A percentile compares a stretch with the other conserved stretches of the same genome.
phyloP scores from a whole-genome alignment of 805 yeast genomes.

The Blastobotrys chiropterorum region DNA sequence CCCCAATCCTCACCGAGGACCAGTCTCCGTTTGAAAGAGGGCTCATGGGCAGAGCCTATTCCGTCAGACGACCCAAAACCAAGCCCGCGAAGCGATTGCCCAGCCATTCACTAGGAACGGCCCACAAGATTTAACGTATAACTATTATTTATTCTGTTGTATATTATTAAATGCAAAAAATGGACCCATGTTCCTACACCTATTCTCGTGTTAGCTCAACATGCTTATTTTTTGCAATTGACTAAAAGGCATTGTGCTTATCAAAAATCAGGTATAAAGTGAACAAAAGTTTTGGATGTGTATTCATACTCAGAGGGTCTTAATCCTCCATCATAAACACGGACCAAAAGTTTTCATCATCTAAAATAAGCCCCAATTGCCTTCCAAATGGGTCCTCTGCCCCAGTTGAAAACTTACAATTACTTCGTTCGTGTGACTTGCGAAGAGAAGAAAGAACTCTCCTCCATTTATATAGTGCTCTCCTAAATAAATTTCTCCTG shows the following conservation, averaged over 20 bases:
- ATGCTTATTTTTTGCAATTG: too few species aligned
- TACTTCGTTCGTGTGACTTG: background rate
- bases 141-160: conserved; percentile 1
- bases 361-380: background rate
- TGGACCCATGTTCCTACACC: too few species aligned
- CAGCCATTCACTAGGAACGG: background rate
- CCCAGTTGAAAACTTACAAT: background rate
- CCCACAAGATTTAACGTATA: background rate
- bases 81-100: background rate
- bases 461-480: background rate
- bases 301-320: conserved; percentile 33
- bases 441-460: background rate
- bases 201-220: too few species aligned
- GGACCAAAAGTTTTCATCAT: conserved; percentile 31
- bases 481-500: too few species aligned
- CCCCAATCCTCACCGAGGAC: background rate
- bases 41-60: background rate
- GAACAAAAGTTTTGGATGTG: conserved; percentile 23
- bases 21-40: background rate
- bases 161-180: background rate
- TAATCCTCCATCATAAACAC: conserved; percentile 35
- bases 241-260: too few species aligned
- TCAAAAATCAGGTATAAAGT: conserved; percentile 3
- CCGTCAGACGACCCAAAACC: background rate
- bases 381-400: background rate